A percentile compares a stretch with the other conserved stretches of the same genome.
Evolutionary conservation across 352 stramenopile species (phyloP).

Genomic region (Detonula confervacea): DNA sequence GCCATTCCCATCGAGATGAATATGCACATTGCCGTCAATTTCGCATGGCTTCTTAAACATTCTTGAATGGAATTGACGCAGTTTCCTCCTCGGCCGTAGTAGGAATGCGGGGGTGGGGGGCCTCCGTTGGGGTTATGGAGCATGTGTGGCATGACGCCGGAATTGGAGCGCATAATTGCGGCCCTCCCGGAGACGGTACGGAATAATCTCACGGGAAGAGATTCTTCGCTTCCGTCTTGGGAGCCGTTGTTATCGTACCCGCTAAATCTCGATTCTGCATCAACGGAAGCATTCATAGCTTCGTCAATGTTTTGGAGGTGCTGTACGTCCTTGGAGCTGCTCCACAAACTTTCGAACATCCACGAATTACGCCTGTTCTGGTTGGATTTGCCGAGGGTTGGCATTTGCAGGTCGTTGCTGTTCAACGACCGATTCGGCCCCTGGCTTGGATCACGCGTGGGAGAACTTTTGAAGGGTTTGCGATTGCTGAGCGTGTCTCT

Average conservation of each 20-base stretch:
- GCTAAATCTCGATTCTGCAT: neutral
- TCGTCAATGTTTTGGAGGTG: neutral
- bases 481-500: too few species aligned
- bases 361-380: neutral
- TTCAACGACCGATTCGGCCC: too few species aligned
- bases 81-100: too few species aligned
- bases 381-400: neutral
- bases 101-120: neutral
- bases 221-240: too few species aligned
- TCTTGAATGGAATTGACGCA: neutral
- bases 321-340: too few species aligned
- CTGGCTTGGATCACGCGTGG: too few species aligned
- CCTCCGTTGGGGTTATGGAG: neutral
- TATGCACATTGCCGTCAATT: constrained; percentile 4
- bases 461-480: too few species aligned
- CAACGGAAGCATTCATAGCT: neutral
- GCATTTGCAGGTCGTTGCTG: too few species aligned
- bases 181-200: too few species aligned
- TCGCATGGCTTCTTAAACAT: neutral
- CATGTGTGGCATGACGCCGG: too few species aligned
- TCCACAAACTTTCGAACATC: neutral
- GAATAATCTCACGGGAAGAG: too few species aligned
- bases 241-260: neutral
- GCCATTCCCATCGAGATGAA: neutral
- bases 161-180: too few species aligned